Base-by-base conservation (phyloP, 768 basidiomycete species). In the Plicaturopsis crispa region DNA sequence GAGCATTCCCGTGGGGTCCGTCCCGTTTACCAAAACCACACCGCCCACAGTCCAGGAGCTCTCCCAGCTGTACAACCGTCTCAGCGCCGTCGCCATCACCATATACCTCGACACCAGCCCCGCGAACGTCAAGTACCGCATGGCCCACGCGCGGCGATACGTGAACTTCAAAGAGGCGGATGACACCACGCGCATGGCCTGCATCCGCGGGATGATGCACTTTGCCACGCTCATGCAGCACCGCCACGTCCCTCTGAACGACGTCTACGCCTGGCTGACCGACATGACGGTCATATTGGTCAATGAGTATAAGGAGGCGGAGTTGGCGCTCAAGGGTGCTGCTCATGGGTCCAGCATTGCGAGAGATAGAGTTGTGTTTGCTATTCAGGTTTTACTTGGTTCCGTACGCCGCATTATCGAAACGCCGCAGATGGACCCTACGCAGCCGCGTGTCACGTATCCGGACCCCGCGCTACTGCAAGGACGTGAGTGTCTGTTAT, bases 41-140 rank as follows among this genome's bases (percentile, higher is more conserved):
- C 73, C 73, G 4, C 78, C 80, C 0, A 61, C 66, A 0, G 44
- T 54, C 3, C 63, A 70, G 23, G 75, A 84, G 24, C 65, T 85
- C 2, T 83, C 87, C 1, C 79, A 79, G 70, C 66, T 94, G 23
- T 77, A 82, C 57, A 96, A 96, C 57, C 78, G 91, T 6, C 78
- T 87, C 49, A 76, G 73, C 35, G 80, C 84, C 8, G 65, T 84
- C 46, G 75, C 82, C 4, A 65, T 87, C 19, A 79, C 78, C 4
- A 68, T 85, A 31, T 72, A 80, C 47, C 71, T 96, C 32, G 76
- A 83, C 33, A 75, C 79, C 0, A 57, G 66, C 0, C 52, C 63
- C 1, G 47, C 63, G 2, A 69, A 71, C 16, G 59, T 70, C 33
- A 59, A 59, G 4, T 66, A 69, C 31, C 75, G 83, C 12, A 56